Percentiles rank a stretch among this genome's conserved stretches.
phyloP scores from a whole-genome alignment of 2,329 filamentous ascomycete species.

The Ascocoryne sarcoides region DNA sequence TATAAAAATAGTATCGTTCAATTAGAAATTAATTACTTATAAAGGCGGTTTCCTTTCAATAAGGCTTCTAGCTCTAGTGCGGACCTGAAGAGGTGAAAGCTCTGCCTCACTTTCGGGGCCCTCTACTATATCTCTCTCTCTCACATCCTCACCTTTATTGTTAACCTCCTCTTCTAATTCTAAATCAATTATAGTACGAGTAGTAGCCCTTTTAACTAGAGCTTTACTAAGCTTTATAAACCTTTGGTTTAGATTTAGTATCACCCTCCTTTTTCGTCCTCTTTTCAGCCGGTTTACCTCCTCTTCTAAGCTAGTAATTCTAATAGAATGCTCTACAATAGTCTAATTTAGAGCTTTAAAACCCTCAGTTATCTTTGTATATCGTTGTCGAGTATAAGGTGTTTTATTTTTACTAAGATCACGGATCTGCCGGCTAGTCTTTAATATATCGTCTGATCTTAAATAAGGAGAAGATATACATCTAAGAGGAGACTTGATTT shows the following conservation, averaged over 20 bases:
- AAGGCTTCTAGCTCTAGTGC: too few relatives aligned
- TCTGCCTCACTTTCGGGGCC: too few relatives aligned
- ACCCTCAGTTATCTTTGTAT: too few relatives aligned
- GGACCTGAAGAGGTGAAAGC: constrained; percentile 38
- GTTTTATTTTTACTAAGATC: constrained; percentile 42
- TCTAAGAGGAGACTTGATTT: constrained; percentile 48
- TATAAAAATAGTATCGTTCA: too few relatives aligned
- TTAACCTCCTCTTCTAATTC: too few relatives aligned
- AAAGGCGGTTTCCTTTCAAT: too few relatives aligned
- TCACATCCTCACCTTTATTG: too few relatives aligned
- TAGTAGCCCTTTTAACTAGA: constrained; percentile 35
- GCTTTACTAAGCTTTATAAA: not conserved
- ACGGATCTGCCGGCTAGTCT: constrained; percentile 37
- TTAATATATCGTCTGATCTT: constrained; percentile 29
- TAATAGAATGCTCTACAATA: constrained; percentile 55
- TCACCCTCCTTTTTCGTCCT: too few relatives aligned
- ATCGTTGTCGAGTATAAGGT: too few relatives aligned
- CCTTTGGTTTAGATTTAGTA: constrained; percentile 14
- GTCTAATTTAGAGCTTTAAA: constrained; percentile 27
- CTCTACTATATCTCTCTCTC: too few relatives aligned
- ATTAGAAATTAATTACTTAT: too few relatives aligned
- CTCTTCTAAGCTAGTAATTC: constrained; percentile 47
- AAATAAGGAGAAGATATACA: constrained; percentile 43
- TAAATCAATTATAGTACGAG: constrained; percentile 49
- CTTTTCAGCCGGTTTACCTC: too few relatives aligned